Base-by-base conservation (phyloP, 257 asterid genomes). In the Penstemon davidsonii region DNA sequence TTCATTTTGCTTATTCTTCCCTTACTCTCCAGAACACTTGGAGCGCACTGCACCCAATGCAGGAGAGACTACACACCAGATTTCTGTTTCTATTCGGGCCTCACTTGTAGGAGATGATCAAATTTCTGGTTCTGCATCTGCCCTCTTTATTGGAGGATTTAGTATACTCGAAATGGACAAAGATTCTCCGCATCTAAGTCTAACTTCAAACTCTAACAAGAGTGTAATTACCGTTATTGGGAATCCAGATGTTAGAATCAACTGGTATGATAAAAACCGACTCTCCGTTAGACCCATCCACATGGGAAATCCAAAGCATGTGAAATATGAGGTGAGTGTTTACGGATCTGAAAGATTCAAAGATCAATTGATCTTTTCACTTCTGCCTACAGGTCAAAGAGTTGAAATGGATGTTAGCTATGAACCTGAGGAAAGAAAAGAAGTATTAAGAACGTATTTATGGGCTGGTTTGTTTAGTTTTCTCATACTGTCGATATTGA, bases 141-240 rank as follows among this genome's bases (percentile, higher is more conserved):
- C 92, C 44, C 85, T 82, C 41, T 92, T 92, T 69, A 63, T 89
- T 36, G 95, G 96, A 56, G 98, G 96, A 19, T 92, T 92, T 69
- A 5, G 77, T 42, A 69, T 90, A 53, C 83, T 73, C 33, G 96
- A 78, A 74, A 80, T 80, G 81, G 86, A 76, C 53, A 79, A 80
- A 55, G 74, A 75, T 58, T 66, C 86, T 4, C 46, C 70, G 54
- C 89, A 67, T 71, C 79, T 92, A 44, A 87, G 81, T 73, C 78
- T 92, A 42, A 82, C 95, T 15, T 79, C 74, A 38, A 77, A 53
- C 68, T 81, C 75, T 8, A 80, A 64, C 76, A 77, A 73, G 69
- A 74, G 87, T 36, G 66, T 80, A 53, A 46, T 92, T 58, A 89
- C 92, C 75, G 60, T 89, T 51, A 71, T 80, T 4, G 98, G 98